Evolutionary conservation across 2,329 filamentous ascomycete species (phyloP).

Genomic region (Diaporthe aspalathi): DNA sequence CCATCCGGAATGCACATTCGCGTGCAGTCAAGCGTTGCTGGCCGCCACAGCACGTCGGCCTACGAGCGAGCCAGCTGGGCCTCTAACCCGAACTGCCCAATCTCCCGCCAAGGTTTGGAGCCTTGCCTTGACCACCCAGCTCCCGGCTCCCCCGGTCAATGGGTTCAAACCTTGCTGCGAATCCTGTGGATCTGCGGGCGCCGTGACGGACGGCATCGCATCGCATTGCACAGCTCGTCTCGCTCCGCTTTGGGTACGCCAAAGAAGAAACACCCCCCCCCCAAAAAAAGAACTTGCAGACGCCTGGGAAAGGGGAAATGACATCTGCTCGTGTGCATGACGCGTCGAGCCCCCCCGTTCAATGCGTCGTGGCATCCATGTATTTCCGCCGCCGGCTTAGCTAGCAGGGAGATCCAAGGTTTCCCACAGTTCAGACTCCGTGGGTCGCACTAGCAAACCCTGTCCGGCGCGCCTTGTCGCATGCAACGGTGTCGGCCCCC

Average conservation of each 20-base stretch:
- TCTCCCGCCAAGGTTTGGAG: slow-evolving; percentile 25
- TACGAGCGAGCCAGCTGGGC: slow-evolving; percentile 21
- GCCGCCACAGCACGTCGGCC: slow-evolving; percentile 18
- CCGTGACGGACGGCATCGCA: slow-evolving; percentile 7
- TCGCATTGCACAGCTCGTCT: slow-evolving; percentile 26
- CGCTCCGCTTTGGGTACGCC: slow-evolving; percentile 13
- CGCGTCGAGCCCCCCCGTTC: slow-evolving; percentile 37
- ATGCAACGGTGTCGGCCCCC: slow-evolving; percentile 53
- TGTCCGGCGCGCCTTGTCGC: slow-evolving; percentile 49
- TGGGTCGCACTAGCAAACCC: slow-evolving; percentile 45
- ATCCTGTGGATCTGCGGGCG: slow-evolving; percentile 27
- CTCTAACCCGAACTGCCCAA: slow-evolving; percentile 25
- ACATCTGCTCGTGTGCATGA: slow-evolving; percentile 37
- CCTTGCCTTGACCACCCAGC: slow-evolving; percentile 17
- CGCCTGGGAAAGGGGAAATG: slow-evolving; percentile 28
- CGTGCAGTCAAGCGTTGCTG: neutral
- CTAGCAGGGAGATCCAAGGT: slow-evolving; percentile 37
- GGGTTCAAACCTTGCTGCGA: slow-evolving; percentile 28
- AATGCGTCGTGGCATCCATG: slow-evolving; percentile 37
- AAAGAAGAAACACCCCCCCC: slow-evolving; percentile 16
- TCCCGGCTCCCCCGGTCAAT: slow-evolving; percentile 28
- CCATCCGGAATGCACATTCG: neutral
- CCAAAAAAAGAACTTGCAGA: slow-evolving; percentile 18
- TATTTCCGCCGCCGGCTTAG: slow-evolving; percentile 42
- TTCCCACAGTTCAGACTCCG: slow-evolving; percentile 34